Conservation (phyloP, 1,139 yeast species). For the Candida tetrigidarum region DNA sequence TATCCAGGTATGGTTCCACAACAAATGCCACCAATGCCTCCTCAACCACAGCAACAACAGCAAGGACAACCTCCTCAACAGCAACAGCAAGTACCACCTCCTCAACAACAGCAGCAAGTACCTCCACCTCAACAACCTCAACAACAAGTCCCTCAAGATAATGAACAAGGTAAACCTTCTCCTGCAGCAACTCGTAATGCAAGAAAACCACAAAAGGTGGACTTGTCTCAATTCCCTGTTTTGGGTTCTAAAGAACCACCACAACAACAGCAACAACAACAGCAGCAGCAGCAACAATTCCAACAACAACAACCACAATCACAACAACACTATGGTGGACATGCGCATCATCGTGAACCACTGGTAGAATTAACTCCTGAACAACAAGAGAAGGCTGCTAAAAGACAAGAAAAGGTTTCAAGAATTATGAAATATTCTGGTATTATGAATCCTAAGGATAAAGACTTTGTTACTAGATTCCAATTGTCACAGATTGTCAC, state of each 20-base stretch:
- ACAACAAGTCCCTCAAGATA: constrained; percentile 14
- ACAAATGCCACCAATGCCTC: constrained; percentile 29
- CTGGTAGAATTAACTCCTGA: constrained; percentile 47
- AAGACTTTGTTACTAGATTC: constrained; percentile 91
- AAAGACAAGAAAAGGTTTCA: constrained; percentile 79
- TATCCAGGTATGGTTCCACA: constrained; percentile 32
- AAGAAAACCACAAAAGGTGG: constrained; percentile 30
- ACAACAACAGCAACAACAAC: constrained; percentile 17
- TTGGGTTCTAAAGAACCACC: constrained; percentile 47
- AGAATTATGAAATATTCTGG: constrained; percentile 86
- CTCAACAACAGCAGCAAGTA: constrained; percentile 20
- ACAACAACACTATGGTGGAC: constrained; percentile 19
- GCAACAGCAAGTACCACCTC: constrained; percentile 17
- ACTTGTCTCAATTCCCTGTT: constrained; percentile 54
- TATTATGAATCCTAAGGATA: constrained; percentile 95
- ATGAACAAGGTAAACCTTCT: constrained; percentile 7
- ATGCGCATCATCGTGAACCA: constrained; percentile 23
- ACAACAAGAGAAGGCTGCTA: constrained; percentile 58
- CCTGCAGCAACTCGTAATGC: neutral
- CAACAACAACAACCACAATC: constrained; percentile 19
- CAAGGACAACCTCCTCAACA: constrained; percentile 20
- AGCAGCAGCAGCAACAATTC: constrained; percentile 13
- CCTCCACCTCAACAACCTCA: constrained; percentile 17
- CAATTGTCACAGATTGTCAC: constrained; percentile 96
- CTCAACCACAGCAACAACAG: constrained; percentile 21